phyloP scores from a whole-genome alignment of 2,329 filamentous ascomycete genomes.

The Talaromyces albobiverticillius region DNA sequence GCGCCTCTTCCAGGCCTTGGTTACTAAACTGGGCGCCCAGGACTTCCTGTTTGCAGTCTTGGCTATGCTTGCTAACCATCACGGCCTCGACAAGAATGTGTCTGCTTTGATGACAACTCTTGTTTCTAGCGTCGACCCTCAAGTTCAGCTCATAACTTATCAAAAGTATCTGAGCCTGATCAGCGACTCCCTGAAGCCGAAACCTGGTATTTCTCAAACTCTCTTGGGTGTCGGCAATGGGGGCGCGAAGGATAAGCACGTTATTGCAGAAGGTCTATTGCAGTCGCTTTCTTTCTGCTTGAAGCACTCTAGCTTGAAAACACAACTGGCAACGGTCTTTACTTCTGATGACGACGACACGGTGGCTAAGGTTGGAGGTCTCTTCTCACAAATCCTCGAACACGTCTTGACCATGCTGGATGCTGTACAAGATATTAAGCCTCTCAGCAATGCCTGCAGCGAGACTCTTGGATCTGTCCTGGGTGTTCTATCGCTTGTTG shows the following conservation, averaged over 20 bases:
- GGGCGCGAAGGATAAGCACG: conserved; percentile 46
- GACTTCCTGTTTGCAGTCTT: conserved; percentile 87
- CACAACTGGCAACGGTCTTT: conserved; percentile 37
- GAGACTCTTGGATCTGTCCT: conserved; percentile 76
- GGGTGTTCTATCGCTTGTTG: conserved; percentile 76
- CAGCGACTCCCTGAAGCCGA: conserved; percentile 70
- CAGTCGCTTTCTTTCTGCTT: conserved; percentile 37
- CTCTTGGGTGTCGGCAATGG: conserved; percentile 62
- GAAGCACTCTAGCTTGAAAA: conserved; percentile 41
- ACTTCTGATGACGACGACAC: conserved; percentile 49
- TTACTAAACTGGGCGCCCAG: conserved; percentile 77
- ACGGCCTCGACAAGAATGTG: conserved; percentile 72
- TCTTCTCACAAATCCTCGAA: conserved; percentile 68
- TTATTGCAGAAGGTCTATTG: conserved; percentile 42
- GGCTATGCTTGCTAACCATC: conserved; percentile 86
- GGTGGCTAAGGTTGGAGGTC: conserved; percentile 61
- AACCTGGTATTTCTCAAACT: conserved; percentile 68
- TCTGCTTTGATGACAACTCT: conserved; percentile 73
- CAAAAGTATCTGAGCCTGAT: conserved; percentile 74
- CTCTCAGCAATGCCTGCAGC: conserved; percentile 49
- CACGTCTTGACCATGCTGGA: conserved; percentile 65
- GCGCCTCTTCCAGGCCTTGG: conserved; percentile 77
- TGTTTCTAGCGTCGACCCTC: conserved; percentile 67
- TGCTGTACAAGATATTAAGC: conserved; percentile 33
- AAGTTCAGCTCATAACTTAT: conserved; percentile 71